These are phyloP conservation scores for Dactylella cylindrospora DNA, from an alignment of 2,329 filamentous ascomycete species.

Conservation along the genomic window DNA sequence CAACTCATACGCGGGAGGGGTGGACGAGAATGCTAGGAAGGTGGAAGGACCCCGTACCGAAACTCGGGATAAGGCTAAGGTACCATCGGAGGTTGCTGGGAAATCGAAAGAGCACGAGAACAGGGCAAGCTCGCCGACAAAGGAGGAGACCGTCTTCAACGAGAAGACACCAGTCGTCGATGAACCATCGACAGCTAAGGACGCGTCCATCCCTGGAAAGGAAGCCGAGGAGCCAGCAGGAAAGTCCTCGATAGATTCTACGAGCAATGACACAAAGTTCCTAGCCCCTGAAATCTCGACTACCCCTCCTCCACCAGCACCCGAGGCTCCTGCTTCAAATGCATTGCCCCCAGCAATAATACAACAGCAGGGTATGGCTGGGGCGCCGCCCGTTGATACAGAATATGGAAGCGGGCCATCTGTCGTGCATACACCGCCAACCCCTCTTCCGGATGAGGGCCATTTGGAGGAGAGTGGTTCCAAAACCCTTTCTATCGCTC, in stretches of 20 bases:
- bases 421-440: slow-evolving; percentile 32
- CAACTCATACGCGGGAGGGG: slow-evolving; percentile 29
- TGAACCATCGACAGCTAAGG: slow-evolving; percentile 17
- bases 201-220: slow-evolving; percentile 14
- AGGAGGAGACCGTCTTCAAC: slow-evolving; percentile 33
- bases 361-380: slow-evolving; percentile 33
- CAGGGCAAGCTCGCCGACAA: slow-evolving; percentile 4
- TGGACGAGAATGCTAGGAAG: slow-evolving; percentile 38
- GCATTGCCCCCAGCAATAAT: slow-evolving; percentile 32
- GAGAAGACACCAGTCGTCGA: slow-evolving; percentile 24
- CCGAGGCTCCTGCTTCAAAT: slow-evolving; percentile 28
- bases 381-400: slow-evolving; percentile 11
- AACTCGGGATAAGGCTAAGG: slow-evolving; percentile 22
- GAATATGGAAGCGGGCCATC: slow-evolving; percentile 22
- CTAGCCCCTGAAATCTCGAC: slow-evolving; percentile 22
- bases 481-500: not conserved
- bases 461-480: slow-evolving; percentile 17
- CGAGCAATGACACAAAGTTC: slow-evolving; percentile 34
- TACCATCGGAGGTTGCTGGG: slow-evolving; percentile 18
- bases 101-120: slow-evolving; percentile 31
- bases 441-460: slow-evolving; percentile 21
- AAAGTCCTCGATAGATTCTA: slow-evolving; percentile 38
- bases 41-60: slow-evolving; percentile 28
- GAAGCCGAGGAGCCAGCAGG: slow-evolving; percentile 30
- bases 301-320: slow-evolving; percentile 32